Evolutionary conservation across 352 stramenopile species (phyloP).

Genomic region (Phytophthora pisi): DNA sequence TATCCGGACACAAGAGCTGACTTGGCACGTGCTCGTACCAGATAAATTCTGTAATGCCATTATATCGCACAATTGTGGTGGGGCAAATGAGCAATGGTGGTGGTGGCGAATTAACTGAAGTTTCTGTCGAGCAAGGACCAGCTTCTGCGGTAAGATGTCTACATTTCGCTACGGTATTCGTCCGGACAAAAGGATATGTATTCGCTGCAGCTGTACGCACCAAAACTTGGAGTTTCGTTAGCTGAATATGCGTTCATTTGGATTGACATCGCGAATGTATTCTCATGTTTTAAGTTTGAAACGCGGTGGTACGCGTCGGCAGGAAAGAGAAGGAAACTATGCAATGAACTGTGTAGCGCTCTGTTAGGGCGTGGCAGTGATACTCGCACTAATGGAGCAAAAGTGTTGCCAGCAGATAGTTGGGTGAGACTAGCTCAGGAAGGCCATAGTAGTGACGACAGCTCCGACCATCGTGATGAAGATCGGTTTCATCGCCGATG

Average conservation of each 20-base stretch:
- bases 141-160: not conserved
- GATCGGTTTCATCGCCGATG: not conserved
- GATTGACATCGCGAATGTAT: not conserved
- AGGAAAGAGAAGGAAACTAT: not conserved
- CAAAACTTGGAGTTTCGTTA: not conserved
- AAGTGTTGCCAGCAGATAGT: not conserved
- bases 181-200: too few species aligned
- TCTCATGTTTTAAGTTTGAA: not conserved
- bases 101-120: too few species aligned
- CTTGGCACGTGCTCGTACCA: constrained; percentile 10
- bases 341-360: not conserved
- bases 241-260: not conserved
- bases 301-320: not conserved
- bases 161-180: not conserved
- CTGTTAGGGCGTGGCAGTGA: not conserved
- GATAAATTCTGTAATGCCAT: not conserved
- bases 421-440: constrained; percentile 7
- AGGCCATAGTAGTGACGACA: not conserved
- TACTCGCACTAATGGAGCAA: not conserved
- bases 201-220: not conserved
- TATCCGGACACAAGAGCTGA: constrained; percentile 1
- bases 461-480: not conserved
- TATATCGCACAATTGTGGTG: not conserved
- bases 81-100: too few species aligned
- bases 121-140: not conserved